Evolutionary conservation across 495 filamentous ascomycete genomes (phyloP), one percentile per base, ranked within the genome.

Genomic region (Acidomyces sp.): DNA sequence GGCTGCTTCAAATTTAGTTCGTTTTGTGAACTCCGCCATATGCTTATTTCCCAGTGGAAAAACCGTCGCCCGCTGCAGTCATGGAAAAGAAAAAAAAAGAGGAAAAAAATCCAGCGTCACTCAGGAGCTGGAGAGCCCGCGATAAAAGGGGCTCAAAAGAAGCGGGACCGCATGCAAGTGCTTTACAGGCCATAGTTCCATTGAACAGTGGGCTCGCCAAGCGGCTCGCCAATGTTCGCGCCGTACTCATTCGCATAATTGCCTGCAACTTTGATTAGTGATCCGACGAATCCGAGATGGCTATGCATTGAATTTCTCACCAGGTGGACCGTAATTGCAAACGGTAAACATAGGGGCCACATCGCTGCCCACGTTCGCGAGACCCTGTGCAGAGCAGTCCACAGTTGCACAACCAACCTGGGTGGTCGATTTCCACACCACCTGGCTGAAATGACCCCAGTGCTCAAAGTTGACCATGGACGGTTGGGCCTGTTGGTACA

Each of bases 301-400:
- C 3, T 21, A 17, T 6, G 31, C 7, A 6, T 6, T 6, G 15
- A 17, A 15, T 11, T 22, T 40, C 49, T 52, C 64, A 80, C 81
- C 82, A 44, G 73, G 57, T 48, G 80, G 69, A 34, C 57, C 62
- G 62, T 97, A 97, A 68, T 95, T 87, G 79, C 90, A 97, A 35
- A 93, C 84, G 34, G 82, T 85, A 58, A 68, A 80, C 56, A 67
- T 70, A 7, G 74, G 68, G 17, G 58, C 53, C 39, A 72, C 61
- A 39, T 72, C 68, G 12, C 72, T 61, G 30, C 61, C 62, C 19
- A 65, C 52, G 43, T 71, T 67, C 41, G 55, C 55, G 38, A 74
- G 55, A 45, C 49, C 58, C 1, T 33, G 13, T 5, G 41, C 56
- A n/a, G 57, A 24, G 62, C 79, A 83, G 21, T 59, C 51, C 4